These are phyloP conservation scores for Xylaria sp. DNA, from an alignment of 2,329 filamentous ascomycete species.

Conservation along the genomic window DNA sequence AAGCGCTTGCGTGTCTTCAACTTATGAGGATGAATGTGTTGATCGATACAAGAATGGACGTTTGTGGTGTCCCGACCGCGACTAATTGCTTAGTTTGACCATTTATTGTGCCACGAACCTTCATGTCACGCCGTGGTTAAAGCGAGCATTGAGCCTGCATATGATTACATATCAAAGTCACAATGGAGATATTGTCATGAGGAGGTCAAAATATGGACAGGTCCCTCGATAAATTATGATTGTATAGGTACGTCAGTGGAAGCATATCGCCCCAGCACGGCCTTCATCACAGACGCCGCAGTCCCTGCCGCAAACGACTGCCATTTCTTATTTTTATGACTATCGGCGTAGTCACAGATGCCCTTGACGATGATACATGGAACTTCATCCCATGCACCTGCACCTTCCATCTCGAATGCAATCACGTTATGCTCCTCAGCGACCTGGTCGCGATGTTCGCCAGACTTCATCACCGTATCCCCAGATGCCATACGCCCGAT, in stretches of 20 bases:
- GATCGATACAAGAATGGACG: too few species aligned
- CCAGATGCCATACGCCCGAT: slow-evolving; percentile 55
- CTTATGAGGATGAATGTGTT: too few species aligned
- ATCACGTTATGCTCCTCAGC: slow-evolving; percentile 44
- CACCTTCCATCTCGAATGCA: slow-evolving; percentile 53
- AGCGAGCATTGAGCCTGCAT: too few species aligned
- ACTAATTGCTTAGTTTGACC: too few species aligned
- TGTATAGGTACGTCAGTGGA: not conserved
- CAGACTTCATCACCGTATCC: slow-evolving; percentile 56
- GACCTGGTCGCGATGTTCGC: slow-evolving; percentile 51
- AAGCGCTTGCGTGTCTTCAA: too few species aligned
- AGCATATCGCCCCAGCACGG: slow-evolving; percentile 19
- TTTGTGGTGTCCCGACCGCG: too few species aligned
- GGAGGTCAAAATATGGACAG: too few species aligned
- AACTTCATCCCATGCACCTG: slow-evolving; percentile 42
- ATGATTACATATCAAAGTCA: too few species aligned
- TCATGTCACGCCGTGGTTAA: too few species aligned
- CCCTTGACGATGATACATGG: slow-evolving; percentile 33
- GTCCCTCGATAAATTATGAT: not conserved
- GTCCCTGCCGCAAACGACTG: slow-evolving; percentile 30
- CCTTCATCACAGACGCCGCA: slow-evolving; percentile 25
- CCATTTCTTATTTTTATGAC: slow-evolving; percentile 34
- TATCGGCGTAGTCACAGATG: slow-evolving; percentile 33
- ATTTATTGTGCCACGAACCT: too few species aligned
- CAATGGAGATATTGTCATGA: too few species aligned